phyloP scores from a whole-genome alignment of 768 basidiomycete genomes.

The Tylopilus rubrobrunneus region DNA sequence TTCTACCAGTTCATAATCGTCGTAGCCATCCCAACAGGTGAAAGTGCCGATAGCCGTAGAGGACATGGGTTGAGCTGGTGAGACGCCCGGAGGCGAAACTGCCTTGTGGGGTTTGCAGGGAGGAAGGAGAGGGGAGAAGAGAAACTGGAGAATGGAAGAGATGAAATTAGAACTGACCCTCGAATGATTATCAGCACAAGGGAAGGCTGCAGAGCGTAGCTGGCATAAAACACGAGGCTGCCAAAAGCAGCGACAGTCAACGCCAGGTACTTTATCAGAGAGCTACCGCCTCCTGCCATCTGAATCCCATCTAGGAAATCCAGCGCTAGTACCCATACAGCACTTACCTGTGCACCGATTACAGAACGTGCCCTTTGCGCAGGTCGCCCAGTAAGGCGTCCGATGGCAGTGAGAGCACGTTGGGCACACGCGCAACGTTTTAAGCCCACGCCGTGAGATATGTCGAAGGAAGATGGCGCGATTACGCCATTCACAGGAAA shows the following conservation, averaged over 20 bases:
- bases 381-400: neutral
- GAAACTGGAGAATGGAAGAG: conserved; percentile 12
- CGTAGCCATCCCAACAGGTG: conserved; percentile 33
- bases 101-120: conserved; percentile 17
- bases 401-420: conserved; percentile 2
- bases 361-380: neutral
- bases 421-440: conserved; percentile 11
- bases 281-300: conserved; percentile 1
- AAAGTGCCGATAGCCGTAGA: conserved; percentile 33
- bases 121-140: conserved; percentile 14
- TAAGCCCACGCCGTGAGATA: conserved; percentile 20
- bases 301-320: conserved; percentile 13
- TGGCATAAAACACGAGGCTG: conserved; percentile 34
- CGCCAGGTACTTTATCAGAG: conserved; percentile 27
- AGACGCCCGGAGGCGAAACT: conserved; percentile 17
- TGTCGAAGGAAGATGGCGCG: conserved; percentile 12
- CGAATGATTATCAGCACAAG: conserved; percentile 32
- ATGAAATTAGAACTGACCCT: conserved; percentile 28
- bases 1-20: conserved; percentile 23
- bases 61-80: conserved; percentile 22
- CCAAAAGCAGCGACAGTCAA: conserved; percentile 28
- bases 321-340: neutral
- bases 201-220: conserved; percentile 15
- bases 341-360: neutral
- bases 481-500: conserved; percentile 24